phyloP scores from a whole-genome alignment of 345 rosid genomes.

The Pugionium cornutum region DNA sequence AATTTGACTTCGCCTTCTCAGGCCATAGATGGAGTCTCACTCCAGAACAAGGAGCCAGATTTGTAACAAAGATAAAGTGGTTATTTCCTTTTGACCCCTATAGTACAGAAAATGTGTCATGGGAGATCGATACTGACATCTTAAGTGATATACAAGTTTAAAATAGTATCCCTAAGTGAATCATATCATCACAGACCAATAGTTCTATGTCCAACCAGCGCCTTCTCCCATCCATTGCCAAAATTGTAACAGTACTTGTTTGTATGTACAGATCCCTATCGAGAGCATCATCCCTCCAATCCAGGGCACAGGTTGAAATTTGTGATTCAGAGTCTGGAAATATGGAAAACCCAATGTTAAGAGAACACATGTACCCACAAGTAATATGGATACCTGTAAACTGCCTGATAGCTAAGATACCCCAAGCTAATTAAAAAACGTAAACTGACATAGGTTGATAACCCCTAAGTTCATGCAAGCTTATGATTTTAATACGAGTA shows the following conservation, averaged over 20 bases:
- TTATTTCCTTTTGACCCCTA: conserved; percentile 82
- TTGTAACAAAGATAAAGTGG: conserved; percentile 91
- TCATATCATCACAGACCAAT: conserved; percentile 58
- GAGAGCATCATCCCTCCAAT: conserved; percentile 86
- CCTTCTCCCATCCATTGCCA: conserved; percentile 99
- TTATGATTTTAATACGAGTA: conserved; percentile 13
- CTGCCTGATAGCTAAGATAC: conserved; percentile 12
- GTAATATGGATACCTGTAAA: conserved; percentile 15
- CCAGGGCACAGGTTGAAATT: conserved; percentile 55
- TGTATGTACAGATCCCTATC: conserved; percentile 89
- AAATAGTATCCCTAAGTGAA: conserved; percentile 33
- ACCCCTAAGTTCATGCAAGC: conserved; percentile 6
- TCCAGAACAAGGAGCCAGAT: conserved; percentile 93
- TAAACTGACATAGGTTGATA: conserved; percentile 1
- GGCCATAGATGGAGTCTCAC: conserved; percentile 96
- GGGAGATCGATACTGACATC: conserved; percentile 17
- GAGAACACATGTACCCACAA: conserved; percentile 12
- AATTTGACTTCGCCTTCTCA: conserved; percentile 59
- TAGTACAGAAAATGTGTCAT: conserved; percentile 42
- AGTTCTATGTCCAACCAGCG: conserved; percentile 92
- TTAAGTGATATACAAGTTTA: conserved; percentile 22
- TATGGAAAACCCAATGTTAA: conserved; percentile 24
- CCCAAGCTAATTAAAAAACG: conserved; percentile 19
- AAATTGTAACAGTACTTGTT: conserved; percentile 77
- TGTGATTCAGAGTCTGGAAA: conserved; percentile 61